A percentile compares a stretch with the other conserved stretches of the same genome.
Evolutionary conservation across 2,329 filamentous ascomycete genomes (phyloP).

Genomic region (Seiridium cupressi): DNA sequence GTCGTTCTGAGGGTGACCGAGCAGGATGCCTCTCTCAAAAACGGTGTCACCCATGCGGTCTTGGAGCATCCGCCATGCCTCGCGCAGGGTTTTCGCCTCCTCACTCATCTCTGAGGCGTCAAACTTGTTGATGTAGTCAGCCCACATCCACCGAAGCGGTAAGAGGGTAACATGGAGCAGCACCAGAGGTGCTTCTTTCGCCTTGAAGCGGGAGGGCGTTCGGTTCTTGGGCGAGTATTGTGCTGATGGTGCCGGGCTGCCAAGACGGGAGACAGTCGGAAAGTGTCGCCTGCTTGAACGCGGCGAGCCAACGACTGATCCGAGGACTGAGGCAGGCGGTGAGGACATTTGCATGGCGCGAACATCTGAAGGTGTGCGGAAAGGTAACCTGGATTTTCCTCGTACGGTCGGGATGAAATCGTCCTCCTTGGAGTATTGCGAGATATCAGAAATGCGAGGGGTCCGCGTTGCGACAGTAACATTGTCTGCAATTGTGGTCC

Average conservation of each 20-base stretch:
- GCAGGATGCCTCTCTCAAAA: constrained; percentile 68
- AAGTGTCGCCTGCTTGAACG: constrained; percentile 50
- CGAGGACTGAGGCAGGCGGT: constrained; percentile 53
- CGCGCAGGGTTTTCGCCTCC: constrained; percentile 50
- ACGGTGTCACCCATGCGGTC: constrained; percentile 72
- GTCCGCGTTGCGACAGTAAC: constrained; percentile 33
- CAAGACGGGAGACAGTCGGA: constrained; percentile 53
- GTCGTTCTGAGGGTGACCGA: constrained; percentile 77
- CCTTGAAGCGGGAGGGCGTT: constrained; percentile 56
- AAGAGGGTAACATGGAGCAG: constrained; percentile 76
- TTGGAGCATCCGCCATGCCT: constrained; percentile 65
- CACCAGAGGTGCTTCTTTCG: constrained; percentile 64
- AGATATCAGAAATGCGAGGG: constrained; percentile 49
- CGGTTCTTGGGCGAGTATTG: constrained; percentile 54
- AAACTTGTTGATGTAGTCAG: constrained; percentile 46
- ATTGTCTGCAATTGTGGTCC: constrained; percentile 24
- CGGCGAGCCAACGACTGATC: constrained; percentile 43
- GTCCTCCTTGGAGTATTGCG: constrained; percentile 38
- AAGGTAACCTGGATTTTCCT: constrained; percentile 59
- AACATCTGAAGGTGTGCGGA: constrained; percentile 68
- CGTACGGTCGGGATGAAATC: constrained; percentile 55
- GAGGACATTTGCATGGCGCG: constrained; percentile 72
- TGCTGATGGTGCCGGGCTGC: constrained; percentile 50
- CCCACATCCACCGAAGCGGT: constrained; percentile 67
- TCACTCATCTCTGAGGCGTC: constrained; percentile 29